phyloP scores from a whole-genome alignment of 1,284 basidiomycete genomes.

The Cryptococcus amylolentus region DNA sequence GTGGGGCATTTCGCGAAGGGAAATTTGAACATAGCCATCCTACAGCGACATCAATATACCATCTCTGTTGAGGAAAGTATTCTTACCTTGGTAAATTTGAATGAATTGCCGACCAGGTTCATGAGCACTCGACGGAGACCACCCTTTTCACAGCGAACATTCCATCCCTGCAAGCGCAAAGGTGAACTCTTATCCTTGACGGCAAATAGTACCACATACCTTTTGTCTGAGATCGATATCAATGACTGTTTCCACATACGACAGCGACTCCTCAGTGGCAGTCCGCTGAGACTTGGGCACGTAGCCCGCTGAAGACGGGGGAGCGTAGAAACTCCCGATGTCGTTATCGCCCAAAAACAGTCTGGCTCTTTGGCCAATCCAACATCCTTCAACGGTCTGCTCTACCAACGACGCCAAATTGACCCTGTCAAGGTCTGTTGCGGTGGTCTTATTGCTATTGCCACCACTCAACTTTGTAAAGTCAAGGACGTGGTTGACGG shows the following conservation, averaged over 20 bases:
- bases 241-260: constrained; percentile 67
- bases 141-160: constrained; percentile 82
- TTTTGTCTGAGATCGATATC: constrained; percentile 71
- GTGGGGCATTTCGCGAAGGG: constrained; percentile 68
- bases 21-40: constrained; percentile 83
- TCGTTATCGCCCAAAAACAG: constrained; percentile 64
- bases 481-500: constrained; percentile 92
- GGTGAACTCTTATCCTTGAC: constrained; percentile 5
- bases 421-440: constrained; percentile 66
- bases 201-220: constrained; percentile 51
- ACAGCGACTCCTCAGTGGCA: constrained; percentile 35
- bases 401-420: constrained; percentile 88
- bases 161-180: constrained; percentile 66
- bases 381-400: constrained; percentile 91
- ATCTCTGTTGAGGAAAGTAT: background rate
- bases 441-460: constrained; percentile 60
- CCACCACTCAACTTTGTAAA: constrained; percentile 95
- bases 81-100: constrained; percentile 80
- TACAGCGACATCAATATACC: constrained; percentile 35
- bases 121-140: constrained; percentile 88
- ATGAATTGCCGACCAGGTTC: constrained; percentile 92
- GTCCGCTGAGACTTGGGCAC: constrained; percentile 55
- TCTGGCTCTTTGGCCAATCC: constrained; percentile 85
- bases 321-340: constrained; percentile 90
- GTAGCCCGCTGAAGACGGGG: constrained; percentile 44